phyloP scores from a whole-genome alignment of 371 early-diverging fungal genomes.

The Blakeslea trispora region DNA sequence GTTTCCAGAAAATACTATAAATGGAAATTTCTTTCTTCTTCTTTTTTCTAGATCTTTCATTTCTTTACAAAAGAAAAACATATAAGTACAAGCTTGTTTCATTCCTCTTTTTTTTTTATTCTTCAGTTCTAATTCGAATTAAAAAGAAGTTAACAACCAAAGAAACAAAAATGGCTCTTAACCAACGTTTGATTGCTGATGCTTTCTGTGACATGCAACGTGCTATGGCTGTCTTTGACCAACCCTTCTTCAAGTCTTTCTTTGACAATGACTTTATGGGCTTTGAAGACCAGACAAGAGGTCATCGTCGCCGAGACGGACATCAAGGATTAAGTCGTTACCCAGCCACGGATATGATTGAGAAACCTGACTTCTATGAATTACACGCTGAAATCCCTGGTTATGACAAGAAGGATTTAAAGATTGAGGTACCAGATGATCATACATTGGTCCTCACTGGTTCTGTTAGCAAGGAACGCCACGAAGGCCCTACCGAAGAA shows the following conservation, averaged over 20 bases:
- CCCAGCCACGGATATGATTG: conserved; percentile 36
- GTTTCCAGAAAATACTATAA: too few species aligned
- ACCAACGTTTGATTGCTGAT: conserved; percentile 35
- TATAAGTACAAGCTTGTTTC: too few species aligned
- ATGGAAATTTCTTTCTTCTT: too few species aligned
- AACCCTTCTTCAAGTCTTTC: conserved; percentile 29
- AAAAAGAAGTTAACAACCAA: too few species aligned
- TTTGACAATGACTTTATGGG: too few species aligned
- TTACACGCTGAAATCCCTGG: conserved; percentile 45
- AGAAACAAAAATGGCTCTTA: conserved; percentile 26
- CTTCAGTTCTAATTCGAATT: too few species aligned
- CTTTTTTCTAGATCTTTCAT: too few species aligned
- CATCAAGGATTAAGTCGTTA: conserved; percentile 8
- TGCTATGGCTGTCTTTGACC: conserved; percentile 37
- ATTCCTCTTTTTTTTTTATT: too few species aligned
- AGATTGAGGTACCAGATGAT: conserved; percentile 35
- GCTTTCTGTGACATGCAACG: conserved; percentile 42
- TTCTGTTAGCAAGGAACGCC: conserved; percentile 11
- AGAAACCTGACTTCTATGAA: conserved; percentile 30
- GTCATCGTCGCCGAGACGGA: too few species aligned
- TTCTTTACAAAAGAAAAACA: too few species aligned
- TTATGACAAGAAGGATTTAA: conserved; percentile 35
- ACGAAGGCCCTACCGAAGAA: not conserved
- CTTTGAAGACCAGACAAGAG: not conserved
- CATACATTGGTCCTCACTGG: conserved; percentile 34